Percentiles rank a stretch among this genome's conserved stretches.
Conservation (phyloP, 345 rosid genomes). For the Citrus unshiu region DNA sequence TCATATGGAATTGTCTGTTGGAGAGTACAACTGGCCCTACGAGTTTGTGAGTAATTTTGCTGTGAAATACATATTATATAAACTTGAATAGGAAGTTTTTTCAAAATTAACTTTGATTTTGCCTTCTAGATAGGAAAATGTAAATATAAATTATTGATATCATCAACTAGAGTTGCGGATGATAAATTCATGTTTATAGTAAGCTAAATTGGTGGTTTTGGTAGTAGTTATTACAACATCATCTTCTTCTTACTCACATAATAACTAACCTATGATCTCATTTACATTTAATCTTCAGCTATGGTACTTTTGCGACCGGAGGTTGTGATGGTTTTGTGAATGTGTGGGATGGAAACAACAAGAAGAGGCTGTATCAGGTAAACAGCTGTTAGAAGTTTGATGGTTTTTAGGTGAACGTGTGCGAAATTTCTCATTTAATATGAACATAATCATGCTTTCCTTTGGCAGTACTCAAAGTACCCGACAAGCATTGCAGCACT, state of each 20-base stretch:
- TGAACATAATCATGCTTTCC: not conserved
- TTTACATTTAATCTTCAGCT: slow-evolving; percentile 41
- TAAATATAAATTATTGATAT: not conserved
- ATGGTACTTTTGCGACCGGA: slow-evolving; percentile 99
- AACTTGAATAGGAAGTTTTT: not conserved
- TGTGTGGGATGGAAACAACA: slow-evolving; percentile 98
- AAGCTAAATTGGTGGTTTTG: not conserved
- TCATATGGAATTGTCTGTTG: not conserved
- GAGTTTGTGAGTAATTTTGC: not conserved
- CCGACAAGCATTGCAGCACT: slow-evolving; percentile 89
- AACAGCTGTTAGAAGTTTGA: not conserved
- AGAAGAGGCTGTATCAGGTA: slow-evolving; percentile 98
- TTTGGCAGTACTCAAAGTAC: slow-evolving; percentile 83
- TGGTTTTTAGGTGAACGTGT: not conserved
- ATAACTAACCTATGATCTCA: slow-evolving; percentile 4
- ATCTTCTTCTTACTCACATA: not conserved
- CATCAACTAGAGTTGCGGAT: not conserved
- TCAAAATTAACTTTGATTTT: not conserved
- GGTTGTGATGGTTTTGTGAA: slow-evolving; percentile 98
- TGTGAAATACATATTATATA: not conserved
- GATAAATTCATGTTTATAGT: not conserved
- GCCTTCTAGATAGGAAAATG: not conserved
- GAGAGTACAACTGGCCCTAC: not conserved
- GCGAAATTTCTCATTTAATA: not conserved
- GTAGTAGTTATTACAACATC: not conserved